phyloP scores from a whole-genome alignment of 1,284 basidiomycete species.

The Cryptococcus amylolentus region DNA sequence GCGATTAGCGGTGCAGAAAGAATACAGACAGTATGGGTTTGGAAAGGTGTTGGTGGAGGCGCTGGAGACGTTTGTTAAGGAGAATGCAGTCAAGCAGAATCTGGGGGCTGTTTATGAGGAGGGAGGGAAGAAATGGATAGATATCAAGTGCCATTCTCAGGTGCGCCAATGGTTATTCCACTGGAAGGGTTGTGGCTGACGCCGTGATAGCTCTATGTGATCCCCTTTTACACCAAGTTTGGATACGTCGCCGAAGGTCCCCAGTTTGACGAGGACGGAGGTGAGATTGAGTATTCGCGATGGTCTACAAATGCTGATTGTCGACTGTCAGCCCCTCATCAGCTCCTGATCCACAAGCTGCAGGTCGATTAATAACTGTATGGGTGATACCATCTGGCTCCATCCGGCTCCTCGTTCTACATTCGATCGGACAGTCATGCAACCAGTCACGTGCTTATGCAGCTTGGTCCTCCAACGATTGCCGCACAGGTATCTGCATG shows the following conservation, averaged over 20 bases:
- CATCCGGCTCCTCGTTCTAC: no score
- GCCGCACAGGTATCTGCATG: no score
- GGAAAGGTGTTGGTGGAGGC: conserved; percentile 30
- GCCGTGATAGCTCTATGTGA: conserved; percentile 14
- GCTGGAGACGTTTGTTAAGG: conserved; percentile 12
- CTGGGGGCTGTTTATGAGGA: conserved; percentile 10
- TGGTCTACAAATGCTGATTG: not conserved
- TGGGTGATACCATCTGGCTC: not conserved
- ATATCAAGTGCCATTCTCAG: conserved; percentile 39
- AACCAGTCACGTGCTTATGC: no score
- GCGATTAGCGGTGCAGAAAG: conserved; percentile 38
- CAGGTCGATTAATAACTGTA: not conserved
- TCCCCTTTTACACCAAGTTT: conserved; percentile 56
- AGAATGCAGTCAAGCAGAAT: conserved; percentile 3
- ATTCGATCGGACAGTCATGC: no score
- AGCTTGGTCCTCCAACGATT: no score
- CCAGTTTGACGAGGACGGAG: conserved; percentile 63
- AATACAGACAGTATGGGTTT: conserved; percentile 39
- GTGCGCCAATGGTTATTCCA: conserved; percentile 10
- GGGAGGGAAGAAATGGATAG: conserved; percentile 17
- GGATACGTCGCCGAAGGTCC: conserved; percentile 54
- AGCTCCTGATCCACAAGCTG: conserved; percentile 9
- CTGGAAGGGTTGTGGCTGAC: no score
- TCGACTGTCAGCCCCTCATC: conserved; percentile 10
- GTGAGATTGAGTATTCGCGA: conserved; percentile 25